A percentile compares a stretch with the other conserved stretches of the same genome.
These are phyloP conservation scores for Monosporascus sp. DNA, from an alignment of 2,329 filamentous ascomycete genomes.

Conservation along the genomic window DNA sequence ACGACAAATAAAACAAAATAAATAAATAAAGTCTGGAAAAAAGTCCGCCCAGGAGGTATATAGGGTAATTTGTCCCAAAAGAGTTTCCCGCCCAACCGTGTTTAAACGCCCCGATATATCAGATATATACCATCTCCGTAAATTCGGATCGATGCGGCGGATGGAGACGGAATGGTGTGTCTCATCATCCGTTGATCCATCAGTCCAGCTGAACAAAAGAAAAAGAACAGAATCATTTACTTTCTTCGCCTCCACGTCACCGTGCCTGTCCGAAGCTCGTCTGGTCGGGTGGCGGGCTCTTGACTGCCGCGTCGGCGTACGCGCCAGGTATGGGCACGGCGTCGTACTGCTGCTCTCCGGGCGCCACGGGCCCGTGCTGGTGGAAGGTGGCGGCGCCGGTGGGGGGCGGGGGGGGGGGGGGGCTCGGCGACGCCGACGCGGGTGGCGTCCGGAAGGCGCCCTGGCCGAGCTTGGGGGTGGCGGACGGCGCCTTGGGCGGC, in stretches of 20 bases:
- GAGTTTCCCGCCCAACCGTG: too few species aligned
- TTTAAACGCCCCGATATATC: too few species aligned
- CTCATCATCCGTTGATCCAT: slow-evolving; percentile 1
- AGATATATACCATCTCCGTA: too few species aligned
- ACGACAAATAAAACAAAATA: not conserved
- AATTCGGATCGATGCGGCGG: too few species aligned
- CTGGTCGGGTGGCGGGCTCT: slow-evolving; percentile 44
- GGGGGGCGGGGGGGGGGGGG: slow-evolving; percentile 31
- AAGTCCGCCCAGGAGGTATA: slow-evolving; percentile 4
- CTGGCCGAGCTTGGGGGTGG: slow-evolving; percentile 66
- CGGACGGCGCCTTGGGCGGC: slow-evolving; percentile 69
- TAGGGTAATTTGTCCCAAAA: not conserved
- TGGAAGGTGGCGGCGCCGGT: slow-evolving; percentile 39
- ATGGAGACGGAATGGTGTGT: too few species aligned
- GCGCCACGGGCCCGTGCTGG: slow-evolving; percentile 63
- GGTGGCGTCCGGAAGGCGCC: slow-evolving; percentile 52
- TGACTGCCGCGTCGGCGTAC: slow-evolving; percentile 57
- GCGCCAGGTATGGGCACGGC: slow-evolving; percentile 84
- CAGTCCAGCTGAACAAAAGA: slow-evolving; percentile 18
- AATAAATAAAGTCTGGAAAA: not conserved
- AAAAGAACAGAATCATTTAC: slow-evolving; percentile 1
- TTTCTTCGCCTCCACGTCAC: slow-evolving; percentile 14
- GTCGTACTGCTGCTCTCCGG: slow-evolving; percentile 79
- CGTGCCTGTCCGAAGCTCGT: slow-evolving; percentile 36
- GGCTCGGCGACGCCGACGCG: slow-evolving; percentile 20